Base-by-base conservation (phyloP, 495 filamentous ascomycete species). In the Penicillium psychrofluorescens region DNA sequence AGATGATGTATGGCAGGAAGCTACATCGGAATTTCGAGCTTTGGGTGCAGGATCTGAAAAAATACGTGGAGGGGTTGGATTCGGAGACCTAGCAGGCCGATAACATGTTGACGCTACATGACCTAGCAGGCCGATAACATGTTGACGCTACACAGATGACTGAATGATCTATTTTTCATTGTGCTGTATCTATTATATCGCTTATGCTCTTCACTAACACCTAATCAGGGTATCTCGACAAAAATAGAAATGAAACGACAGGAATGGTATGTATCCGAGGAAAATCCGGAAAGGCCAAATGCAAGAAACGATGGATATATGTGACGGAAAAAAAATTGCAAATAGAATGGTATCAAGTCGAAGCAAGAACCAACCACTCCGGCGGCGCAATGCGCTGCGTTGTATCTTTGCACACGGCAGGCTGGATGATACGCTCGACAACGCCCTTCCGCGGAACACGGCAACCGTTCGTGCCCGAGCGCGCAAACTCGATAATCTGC, bases 401-500 rank as follows among this genome's bases (percentile, higher is more conserved):
- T 4, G 65, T 57, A n/a, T 71, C 62, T 50, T 70, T 76, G n/a
- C 35, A 40, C 48, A 76, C 45, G 31, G 67, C 74, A 7, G 62
- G 66, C 13, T 55, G 53, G 27, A 76, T 33, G 32, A 66, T 49
- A 11, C 52, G 60, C 46, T 76, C 71, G 9, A 78, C 74, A 11
- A 64, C 46, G 7, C 73, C 66, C 35, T 62, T 64, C 31, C 64
- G 56, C 35, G 68, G 69, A 1, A 75, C 54, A 32, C 73, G 59
- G 5, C 53, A 47, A 12, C 67, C 72, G 44, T 63, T 65, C 8
- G 58, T 40, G 7, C 69, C 70, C 11, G 53, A 56, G 12, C 66
- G 58, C 8, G 67, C 66, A 38, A 72, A 75, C 0, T 75, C 66
- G 36, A 77, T 46, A 13, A 74, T 67, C 5, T 54, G 67, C 34